A percentile compares a stretch with the other conserved stretches of the same genome.
Conservation (phyloP, 2,329 filamentous ascomycete species). For the Acarospora socialis region DNA sequence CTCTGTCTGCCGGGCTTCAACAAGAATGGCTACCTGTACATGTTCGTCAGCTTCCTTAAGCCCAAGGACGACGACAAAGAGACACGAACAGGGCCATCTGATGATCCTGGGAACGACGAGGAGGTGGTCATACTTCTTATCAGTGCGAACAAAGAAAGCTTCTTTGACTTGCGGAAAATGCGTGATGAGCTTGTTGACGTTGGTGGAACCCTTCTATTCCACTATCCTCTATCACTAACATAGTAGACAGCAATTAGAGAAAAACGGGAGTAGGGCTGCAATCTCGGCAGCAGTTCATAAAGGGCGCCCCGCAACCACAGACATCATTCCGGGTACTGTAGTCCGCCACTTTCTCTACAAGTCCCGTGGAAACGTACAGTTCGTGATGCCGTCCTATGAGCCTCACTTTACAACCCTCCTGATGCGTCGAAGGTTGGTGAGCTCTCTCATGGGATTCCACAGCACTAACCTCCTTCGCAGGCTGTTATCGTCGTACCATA, state of each 20-base stretch:
- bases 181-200: slow-evolving; percentile 45
- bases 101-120: slow-evolving; percentile 34
- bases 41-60: slow-evolving; percentile 95
- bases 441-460: background rate
- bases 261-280: slow-evolving; percentile 58
- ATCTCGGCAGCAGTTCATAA: slow-evolving; percentile 57
- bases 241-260: slow-evolving; percentile 50
- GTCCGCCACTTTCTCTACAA: slow-evolving; percentile 94
- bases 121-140: slow-evolving; percentile 88
- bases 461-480: slow-evolving; percentile 22
- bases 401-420: slow-evolving; percentile 50
- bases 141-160: slow-evolving; percentile 82
- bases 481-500: slow-evolving; percentile 72
- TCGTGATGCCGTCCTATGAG: slow-evolving; percentile 72
- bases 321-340: slow-evolving; percentile 66
- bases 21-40: slow-evolving; percentile 90
- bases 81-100: slow-evolving; percentile 19
- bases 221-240: background rate
- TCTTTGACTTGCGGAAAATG: slow-evolving; percentile 73
- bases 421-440: slow-evolving; percentile 43
- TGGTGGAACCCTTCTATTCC: slow-evolving; percentile 14
- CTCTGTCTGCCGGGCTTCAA: slow-evolving; percentile 95
- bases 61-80: slow-evolving; percentile 35
- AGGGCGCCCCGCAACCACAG: slow-evolving; percentile 56
- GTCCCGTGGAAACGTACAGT: slow-evolving; percentile 86